Evolutionary conservation across 108 stramenopile species (phyloP), one percentile per base, ranked within the genome.

Genomic region (Schizochytrium sp.): DNA sequence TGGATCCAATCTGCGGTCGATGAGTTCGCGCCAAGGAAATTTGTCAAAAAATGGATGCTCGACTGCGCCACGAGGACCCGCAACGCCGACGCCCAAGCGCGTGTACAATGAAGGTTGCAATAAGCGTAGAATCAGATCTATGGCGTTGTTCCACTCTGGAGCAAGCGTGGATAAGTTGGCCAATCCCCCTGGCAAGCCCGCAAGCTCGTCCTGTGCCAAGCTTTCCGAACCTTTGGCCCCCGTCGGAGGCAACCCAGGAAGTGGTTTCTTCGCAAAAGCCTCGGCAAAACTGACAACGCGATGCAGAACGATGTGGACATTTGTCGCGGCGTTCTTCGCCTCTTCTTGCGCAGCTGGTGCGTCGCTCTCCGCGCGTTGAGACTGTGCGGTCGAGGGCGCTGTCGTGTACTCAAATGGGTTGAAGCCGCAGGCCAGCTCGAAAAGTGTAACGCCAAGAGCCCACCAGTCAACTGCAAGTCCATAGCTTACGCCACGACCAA

Each of bases 401-500:
- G 58, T n/a, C 21, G 19, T 59, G 58, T 5, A 69, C 41, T 69
- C 63, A 69, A 99, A 99, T 4, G 99, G 99, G 16, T 98, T 97
- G 4, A 91, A 41, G 12, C 99, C 99, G 28, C 92, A 89, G 55
- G 98, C 88, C 98, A 99, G 98, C 92, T 99, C 99, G 88, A 95
- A 99, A 51, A 95, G 92, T 58, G 94, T 59, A 55, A 96, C 96
- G 18, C 98, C 98, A 72, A 99, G 92, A 51, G 94, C 93, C 99
- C 99, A 99, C 90, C 94, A 99, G 90, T 99, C 99, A 0, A 98
- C 98, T 2, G 97, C 97, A 89, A 96, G 97, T 21, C 97, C 97
- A 89, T 99, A 99, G 57, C 97, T 96, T 88, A 97, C 96, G 14
- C 95, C 29, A 18, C 63, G 63, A 18, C 63, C 63, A 8, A 69